Percentiles rank a stretch among this genome's conserved stretches.
These are phyloP conservation scores for Verticillium nubilum DNA, from an alignment of 2,329 filamentous ascomycete species.

Conservation along the genomic window DNA sequence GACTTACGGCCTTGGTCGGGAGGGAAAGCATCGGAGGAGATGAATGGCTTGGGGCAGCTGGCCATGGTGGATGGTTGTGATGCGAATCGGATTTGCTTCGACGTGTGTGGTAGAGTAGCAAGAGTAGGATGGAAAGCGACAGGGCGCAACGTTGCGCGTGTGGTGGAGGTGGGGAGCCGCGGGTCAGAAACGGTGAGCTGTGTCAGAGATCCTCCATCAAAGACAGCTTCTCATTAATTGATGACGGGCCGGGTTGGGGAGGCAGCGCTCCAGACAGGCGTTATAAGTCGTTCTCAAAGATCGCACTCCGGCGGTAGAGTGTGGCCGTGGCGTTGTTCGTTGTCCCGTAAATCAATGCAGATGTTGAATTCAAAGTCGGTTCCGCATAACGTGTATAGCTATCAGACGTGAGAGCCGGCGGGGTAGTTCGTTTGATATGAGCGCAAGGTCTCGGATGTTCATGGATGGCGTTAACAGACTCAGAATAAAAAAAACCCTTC, in stretches of 20 bases:
- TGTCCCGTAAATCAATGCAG: background rate
- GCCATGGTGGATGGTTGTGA: background rate
- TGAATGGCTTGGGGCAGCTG: slow-evolving; percentile 63
- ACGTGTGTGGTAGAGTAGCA: background rate
- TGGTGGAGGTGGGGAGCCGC: background rate
- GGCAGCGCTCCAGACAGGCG: background rate
- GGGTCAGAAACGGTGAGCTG: background rate
- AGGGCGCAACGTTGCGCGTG: background rate
- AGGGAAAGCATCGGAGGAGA: slow-evolving; percentile 57
- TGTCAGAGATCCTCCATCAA: background rate
- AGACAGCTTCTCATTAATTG: background rate
- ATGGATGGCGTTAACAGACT: background rate
- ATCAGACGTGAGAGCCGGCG: background rate
- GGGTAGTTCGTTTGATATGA: background rate
- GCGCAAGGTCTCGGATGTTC: background rate
- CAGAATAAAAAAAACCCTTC: background rate
- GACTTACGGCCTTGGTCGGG: slow-evolving; percentile 62
- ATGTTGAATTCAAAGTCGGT: background rate
- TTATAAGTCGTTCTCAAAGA: background rate
- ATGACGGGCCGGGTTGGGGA: background rate
- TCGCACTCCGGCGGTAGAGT: background rate
- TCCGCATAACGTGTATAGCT: background rate
- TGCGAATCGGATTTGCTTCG: background rate
- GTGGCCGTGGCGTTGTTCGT: background rate
- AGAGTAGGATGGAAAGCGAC: background rate